These are phyloP conservation scores for Escovopsis weberi DNA, from an alignment of 2,329 filamentous ascomycete species.

Conservation along the genomic window DNA sequence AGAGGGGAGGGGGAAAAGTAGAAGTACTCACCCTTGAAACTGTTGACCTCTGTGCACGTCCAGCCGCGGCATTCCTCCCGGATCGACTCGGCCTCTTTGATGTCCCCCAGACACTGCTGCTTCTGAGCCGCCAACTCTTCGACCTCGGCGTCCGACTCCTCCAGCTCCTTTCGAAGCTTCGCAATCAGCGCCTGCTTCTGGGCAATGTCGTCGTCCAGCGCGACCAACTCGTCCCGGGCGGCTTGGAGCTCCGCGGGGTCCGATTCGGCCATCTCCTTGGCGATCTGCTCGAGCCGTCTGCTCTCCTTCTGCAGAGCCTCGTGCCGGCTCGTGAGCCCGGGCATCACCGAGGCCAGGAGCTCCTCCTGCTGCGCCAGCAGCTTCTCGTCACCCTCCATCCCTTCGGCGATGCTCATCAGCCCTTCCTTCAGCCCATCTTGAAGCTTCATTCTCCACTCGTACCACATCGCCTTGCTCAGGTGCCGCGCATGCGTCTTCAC, in stretches of 20 bases:
- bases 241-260: conserved; percentile 65
- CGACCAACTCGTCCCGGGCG: conserved; percentile 53
- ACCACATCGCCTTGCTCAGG: conserved; percentile 93
- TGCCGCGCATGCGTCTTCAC: conserved; percentile 86
- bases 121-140: conserved; percentile 52
- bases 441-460: conserved; percentile 89
- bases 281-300: conserved; percentile 53
- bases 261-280: conserved; percentile 60
- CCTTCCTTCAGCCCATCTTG: conserved; percentile 69
- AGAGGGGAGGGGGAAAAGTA: neutral
- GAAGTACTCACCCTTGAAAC: conserved; percentile 50
- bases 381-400: conserved; percentile 61
- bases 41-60: conserved; percentile 66
- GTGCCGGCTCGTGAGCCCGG: conserved; percentile 45
- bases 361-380: conserved; percentile 52
- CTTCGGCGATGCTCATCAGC: conserved; percentile 58
- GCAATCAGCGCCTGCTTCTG: conserved; percentile 54
- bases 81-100: conserved; percentile 67
- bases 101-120: conserved; percentile 54
- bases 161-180: conserved; percentile 50
- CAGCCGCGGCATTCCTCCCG: conserved; percentile 83
- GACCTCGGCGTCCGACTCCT: conserved; percentile 51
- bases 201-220: conserved; percentile 53
- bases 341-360: conserved; percentile 53
- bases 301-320: conserved; percentile 49